Evolutionary conservation across 768 basidiomycete species (phyloP).

Genomic region (Asterophora lycoperdoides): DNA sequence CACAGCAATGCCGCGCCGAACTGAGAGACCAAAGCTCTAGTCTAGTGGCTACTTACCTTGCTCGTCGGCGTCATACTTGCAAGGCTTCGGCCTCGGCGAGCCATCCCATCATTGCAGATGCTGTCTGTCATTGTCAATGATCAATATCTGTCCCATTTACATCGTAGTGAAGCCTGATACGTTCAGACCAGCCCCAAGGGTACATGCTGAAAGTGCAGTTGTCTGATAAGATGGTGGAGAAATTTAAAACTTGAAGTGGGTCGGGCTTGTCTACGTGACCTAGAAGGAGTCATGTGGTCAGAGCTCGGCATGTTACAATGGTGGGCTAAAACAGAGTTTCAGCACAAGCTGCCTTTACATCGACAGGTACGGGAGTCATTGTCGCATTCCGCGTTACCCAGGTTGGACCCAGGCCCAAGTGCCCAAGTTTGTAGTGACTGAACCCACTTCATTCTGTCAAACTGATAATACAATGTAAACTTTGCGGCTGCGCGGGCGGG

Average conservation of each 20-base stretch:
- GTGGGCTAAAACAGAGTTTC: background rate
- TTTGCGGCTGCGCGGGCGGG: background rate
- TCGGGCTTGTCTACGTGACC: background rate
- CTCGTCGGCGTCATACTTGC: too few relatives aligned
- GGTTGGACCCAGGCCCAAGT: too few relatives aligned
- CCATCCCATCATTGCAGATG: background rate
- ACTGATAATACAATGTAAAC: constrained; percentile 6
- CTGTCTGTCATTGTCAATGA: constrained; percentile 9
- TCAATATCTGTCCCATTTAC: background rate
- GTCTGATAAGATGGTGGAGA: background rate
- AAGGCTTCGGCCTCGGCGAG: too few relatives aligned
- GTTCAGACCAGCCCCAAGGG: too few relatives aligned
- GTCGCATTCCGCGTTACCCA: background rate
- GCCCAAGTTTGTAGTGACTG: background rate
- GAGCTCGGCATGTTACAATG: background rate
- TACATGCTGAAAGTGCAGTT: background rate
- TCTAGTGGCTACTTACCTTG: too few relatives aligned
- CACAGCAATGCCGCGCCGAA: too few relatives aligned
- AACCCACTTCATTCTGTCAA: constrained; percentile 3
- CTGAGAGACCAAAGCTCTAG: too few relatives aligned
- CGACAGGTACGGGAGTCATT: background rate
- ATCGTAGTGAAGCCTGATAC: too few relatives aligned
- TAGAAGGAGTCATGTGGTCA: background rate
- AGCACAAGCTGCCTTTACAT: background rate
- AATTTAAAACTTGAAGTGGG: background rate